These are phyloP conservation scores for Aspergillus sclerotialis DNA, from an alignment of 2,329 filamentous ascomycete genomes.

Conservation along the genomic window DNA sequence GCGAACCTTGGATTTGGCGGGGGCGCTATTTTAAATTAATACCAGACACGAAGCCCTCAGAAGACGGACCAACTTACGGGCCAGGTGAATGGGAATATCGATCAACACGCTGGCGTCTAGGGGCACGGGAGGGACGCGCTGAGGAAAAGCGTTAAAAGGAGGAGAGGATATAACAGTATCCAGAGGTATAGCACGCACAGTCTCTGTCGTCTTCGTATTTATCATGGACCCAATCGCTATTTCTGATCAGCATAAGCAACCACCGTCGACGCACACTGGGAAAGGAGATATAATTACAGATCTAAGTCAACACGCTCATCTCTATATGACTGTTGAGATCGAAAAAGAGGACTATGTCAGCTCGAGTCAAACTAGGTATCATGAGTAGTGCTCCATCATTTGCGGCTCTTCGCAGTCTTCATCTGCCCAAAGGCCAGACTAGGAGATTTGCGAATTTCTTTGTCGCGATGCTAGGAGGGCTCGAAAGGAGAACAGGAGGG, in stretches of 20 bases:
- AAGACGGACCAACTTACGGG: conserved; percentile 22
- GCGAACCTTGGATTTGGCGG: conserved; percentile 62
- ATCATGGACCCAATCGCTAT: conserved; percentile 89
- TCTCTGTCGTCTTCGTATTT: conserved; percentile 70
- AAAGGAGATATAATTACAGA: conserved; percentile 26
- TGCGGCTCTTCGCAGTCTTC: conserved; percentile 20
- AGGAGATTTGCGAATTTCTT: conserved; percentile 19
- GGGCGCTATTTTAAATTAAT: conserved; percentile 37
- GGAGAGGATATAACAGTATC: conserved; percentile 2
- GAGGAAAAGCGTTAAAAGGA: conserved; percentile 13
- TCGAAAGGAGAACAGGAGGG: conserved; percentile 35
- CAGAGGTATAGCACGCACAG: conserved; percentile 24
- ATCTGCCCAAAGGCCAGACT: conserved; percentile 18
- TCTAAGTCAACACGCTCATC: conserved; percentile 41
- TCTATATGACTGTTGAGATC: conserved; percentile 38
- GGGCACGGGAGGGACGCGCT: conserved; percentile 39
- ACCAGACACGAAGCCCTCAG: background rate
- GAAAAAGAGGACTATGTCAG: conserved; percentile 36
- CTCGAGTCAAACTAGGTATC: conserved; percentile 33
- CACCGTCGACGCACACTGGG: background rate
- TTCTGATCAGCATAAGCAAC: conserved; percentile 7
- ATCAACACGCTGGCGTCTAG: conserved; percentile 29
- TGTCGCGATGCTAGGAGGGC: conserved; percentile 33
- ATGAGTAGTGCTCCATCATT: conserved; percentile 27
- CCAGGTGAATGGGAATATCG: conserved; percentile 30